Percentiles rank a stretch among this genome's conserved stretches.
These are phyloP conservation scores for Anthracocystis setariae DNA, from an alignment of 1,284 basidiomycete genomes.

Conservation along the genomic window DNA sequence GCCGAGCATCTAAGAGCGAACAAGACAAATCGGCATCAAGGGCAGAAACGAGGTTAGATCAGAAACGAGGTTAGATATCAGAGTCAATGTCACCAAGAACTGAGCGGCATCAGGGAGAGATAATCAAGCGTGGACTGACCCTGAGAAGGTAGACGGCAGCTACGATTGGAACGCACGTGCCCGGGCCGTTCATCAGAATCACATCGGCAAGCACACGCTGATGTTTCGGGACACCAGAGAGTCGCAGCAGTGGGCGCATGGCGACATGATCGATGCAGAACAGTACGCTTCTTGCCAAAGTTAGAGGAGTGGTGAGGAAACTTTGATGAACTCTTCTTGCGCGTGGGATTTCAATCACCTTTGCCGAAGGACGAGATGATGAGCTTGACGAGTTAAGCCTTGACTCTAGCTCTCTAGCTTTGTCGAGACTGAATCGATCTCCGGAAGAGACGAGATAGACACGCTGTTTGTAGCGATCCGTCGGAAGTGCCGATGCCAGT, in stretches of 20 bases:
- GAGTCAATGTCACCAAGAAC: background rate
- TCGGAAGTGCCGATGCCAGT: constrained; percentile 81
- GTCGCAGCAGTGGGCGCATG: constrained; percentile 17
- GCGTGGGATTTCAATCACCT: constrained; percentile 74
- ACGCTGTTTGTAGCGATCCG: constrained; percentile 78
- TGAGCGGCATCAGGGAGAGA: background rate
- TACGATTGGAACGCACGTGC: constrained; percentile 87
- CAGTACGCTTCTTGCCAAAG: constrained; percentile 28
- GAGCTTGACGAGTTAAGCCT: constrained; percentile 51
- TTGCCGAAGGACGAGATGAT: background rate
- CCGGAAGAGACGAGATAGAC: constrained; percentile 85
- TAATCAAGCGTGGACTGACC: constrained; percentile 72
- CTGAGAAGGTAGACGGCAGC: constrained; percentile 78
- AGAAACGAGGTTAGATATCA: no score
- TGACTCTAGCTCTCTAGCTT: constrained; percentile 77
- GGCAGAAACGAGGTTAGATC: background rate
- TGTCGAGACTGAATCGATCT: constrained; percentile 80
- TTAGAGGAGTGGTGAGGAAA: constrained; percentile 55
- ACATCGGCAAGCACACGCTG: constrained; percentile 73
- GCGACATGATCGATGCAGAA: constrained; percentile 53
- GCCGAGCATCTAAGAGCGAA: constrained; percentile 75
- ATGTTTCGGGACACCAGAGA: background rate
- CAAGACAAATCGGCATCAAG: background rate
- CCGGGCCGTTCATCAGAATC: constrained; percentile 91
- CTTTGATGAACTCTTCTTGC: constrained; percentile 73